phyloP scores from a whole-genome alignment of 192 early-diverging fungal genomes.

The Gonapodya sp. region DNA sequence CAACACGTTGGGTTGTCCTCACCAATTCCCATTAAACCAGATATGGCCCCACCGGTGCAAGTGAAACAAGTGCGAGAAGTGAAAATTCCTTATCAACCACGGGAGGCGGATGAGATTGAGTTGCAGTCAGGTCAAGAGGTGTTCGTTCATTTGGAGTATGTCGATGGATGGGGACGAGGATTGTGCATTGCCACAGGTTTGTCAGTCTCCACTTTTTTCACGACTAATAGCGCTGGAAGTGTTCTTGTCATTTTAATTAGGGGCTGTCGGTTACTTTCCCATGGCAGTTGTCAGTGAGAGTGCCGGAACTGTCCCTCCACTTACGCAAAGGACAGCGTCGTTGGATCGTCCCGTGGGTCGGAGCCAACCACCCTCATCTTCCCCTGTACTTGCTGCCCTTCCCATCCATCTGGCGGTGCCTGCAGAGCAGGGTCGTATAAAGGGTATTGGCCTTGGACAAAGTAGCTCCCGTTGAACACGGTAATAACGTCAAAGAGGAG shows the following conservation, averaged over 20 bases:
- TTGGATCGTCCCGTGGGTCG: not conserved
- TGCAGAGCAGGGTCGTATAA: no score
- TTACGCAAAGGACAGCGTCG: not conserved
- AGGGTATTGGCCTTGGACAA: no score
- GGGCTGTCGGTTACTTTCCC: not conserved
- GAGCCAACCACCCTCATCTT: no score
- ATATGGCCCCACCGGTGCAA: not conserved
- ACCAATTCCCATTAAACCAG: not conserved
- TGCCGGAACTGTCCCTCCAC: not conserved
- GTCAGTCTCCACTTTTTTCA: not conserved
- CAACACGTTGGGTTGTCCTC: no score
- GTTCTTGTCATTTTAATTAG: not conserved
- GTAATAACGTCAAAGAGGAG: no score
- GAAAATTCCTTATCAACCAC: not conserved
- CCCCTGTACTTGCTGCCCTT: no score
- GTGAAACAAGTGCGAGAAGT: not conserved
- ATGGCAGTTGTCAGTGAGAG: not conserved
- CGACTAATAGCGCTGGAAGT: not conserved
- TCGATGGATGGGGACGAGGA: not conserved
- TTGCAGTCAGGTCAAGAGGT: not conserved
- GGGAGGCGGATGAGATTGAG: not conserved
- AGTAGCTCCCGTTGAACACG: no score
- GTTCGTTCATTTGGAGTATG: not conserved
- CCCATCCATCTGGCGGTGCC: no score
- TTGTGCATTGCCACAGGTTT: not conserved